phyloP scores from a whole-genome alignment of 306 rosid genomes.

The Biancaea sappan region DNA sequence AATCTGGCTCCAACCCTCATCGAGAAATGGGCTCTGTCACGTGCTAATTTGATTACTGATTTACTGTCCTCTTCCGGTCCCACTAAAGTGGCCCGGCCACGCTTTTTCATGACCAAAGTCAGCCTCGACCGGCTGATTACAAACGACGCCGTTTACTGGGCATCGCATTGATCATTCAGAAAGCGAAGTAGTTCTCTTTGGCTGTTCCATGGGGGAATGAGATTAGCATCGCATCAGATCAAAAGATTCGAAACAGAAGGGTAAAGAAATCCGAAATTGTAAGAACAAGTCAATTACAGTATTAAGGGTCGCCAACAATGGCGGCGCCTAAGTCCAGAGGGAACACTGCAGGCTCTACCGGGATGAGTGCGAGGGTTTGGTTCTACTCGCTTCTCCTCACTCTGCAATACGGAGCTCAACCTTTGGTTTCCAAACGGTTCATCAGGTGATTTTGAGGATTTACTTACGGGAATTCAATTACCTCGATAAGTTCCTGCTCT shows the following conservation, averaged over 20 bases:
- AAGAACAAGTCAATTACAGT: not conserved
- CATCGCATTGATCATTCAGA: not conserved
- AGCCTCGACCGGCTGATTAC: not conserved
- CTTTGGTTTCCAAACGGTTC: conserved; percentile 85
- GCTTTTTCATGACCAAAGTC: not conserved
- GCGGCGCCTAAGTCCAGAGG: conserved; percentile 43
- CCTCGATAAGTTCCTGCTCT: not conserved
- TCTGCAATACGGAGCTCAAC: conserved; percentile 95
- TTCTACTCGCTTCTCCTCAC: conserved; percentile 78
- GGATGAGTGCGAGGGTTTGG: conserved; percentile 49
- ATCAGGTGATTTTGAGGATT: conserved; percentile 51
- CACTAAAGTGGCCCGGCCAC: not conserved
- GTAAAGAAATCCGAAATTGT: not conserved
- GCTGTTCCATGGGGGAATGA: no score
- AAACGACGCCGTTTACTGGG: not conserved
- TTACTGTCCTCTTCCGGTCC: no score
- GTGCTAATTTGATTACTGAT: no score
- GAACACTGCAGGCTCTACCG: conserved; percentile 32
- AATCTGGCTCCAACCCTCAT: no score
- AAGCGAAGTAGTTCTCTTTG: not conserved
- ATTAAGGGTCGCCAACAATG: conserved; percentile 30
- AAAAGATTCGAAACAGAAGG: not conserved
- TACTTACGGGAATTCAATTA: conserved; percentile 9
- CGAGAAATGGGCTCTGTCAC: no score
- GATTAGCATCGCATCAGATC: conserved; percentile 1